Base-by-base conservation (phyloP, 2,329 filamentous ascomycete genomes). In the Exserohilum turcica region DNA sequence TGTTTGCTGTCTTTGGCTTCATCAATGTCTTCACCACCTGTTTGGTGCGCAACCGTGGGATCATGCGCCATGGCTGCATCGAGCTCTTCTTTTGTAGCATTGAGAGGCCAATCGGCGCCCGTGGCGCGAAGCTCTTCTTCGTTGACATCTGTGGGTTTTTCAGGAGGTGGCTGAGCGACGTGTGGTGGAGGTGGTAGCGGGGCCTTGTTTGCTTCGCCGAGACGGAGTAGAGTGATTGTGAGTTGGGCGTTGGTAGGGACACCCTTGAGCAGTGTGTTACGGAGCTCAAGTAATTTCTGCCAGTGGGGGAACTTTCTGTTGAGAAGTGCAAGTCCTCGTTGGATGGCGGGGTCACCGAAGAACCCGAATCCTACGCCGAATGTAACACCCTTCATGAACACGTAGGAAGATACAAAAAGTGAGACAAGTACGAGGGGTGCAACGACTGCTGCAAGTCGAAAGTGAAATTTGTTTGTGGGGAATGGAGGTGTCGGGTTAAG, bases 171-270 rank as follows among this genome's bases (percentile, higher is more conserved):
- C 8, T 71, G 57, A 3, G 64, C 56, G 18, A 78, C 74, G 13
- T 70, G 72, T 13, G 83, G 83, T 18, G 83, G 82, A 9, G 83
- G 79, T 27, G 90, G 90, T 0, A 95, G 74, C 0, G 91, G 91
- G 0, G 89, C 87, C 60, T 89, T 89, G 74, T 92, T 92, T 9
- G 84, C 84, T 74, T 95, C 91, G 35, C 90, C 91, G 27, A 93
- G 86, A 5, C 91, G 88, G 9, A 95, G 84, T 1, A 95, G 80
- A 0, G 91, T 95, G 24, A 95, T 78, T 0, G 90, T 86, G 15
- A 95, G 83, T 67, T 96, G 91, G 3, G 90, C 90, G 68, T 95
- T 94, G 1, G 91, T 96, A 0, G 91, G 91, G 0, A 94, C 86
- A 2, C 90, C 90, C 67, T 89, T 90, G 44, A 96, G 83, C 1